Conservation (phyloP, 176 grass and related monocot species). For the Oryza meridionalis region DNA sequence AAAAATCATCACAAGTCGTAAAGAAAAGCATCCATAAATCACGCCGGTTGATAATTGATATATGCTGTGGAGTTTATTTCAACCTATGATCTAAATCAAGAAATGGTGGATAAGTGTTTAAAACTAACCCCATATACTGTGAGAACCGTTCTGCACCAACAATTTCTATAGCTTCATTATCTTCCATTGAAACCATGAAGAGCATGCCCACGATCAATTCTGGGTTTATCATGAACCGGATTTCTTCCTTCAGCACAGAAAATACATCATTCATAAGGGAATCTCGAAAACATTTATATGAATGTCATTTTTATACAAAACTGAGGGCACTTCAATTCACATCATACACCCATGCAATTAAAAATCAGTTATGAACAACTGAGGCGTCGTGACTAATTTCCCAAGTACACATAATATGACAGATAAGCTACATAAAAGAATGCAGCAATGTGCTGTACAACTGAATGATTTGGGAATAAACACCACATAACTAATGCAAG, state of each 20-base stretch:
- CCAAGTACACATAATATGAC: constrained; percentile 15
- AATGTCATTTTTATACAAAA: background rate
- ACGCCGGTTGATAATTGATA: background rate
- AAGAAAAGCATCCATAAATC: background rate
- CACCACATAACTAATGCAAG: background rate
- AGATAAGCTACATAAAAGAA: background rate
- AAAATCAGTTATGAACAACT: background rate
- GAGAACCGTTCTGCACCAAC: constrained; percentile 80
- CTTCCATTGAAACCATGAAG: constrained; percentile 78
- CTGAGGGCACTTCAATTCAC: constrained; percentile 1
- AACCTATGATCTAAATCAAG: constrained; percentile 31
- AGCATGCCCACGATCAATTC: constrained; percentile 79
- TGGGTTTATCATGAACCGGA: constrained; percentile 85
- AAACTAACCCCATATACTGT: constrained; percentile 76
- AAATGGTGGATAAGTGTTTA: constrained; percentile 15
- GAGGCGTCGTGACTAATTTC: background rate
- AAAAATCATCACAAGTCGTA: background rate
- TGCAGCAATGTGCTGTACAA: background rate
- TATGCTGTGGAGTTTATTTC: background rate
- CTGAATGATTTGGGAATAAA: constrained; percentile 16
- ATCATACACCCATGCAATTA: background rate
- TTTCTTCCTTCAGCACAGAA: constrained; percentile 67
- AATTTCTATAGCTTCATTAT: constrained; percentile 94
- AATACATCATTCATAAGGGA: background rate
- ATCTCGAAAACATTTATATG: background rate